A percentile compares a stretch with the other conserved stretches of the same genome.
Evolutionary conservation across 768 basidiomycete species (phyloP).

Genomic region (Termitomyces sp.): DNA sequence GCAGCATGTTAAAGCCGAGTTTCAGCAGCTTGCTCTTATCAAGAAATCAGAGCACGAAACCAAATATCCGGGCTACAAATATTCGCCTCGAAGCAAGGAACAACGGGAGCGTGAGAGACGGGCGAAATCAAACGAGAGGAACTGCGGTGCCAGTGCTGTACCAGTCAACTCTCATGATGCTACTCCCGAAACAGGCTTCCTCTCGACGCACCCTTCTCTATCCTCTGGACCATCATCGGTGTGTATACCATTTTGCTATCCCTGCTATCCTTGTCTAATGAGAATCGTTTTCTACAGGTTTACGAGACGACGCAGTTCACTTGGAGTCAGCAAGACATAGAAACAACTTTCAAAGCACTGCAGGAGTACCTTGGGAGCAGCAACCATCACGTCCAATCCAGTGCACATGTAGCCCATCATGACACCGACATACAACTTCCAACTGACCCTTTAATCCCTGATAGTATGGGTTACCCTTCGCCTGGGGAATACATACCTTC

Average conservation of each 20-base stretch:
- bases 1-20: constrained; percentile 1
- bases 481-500: neutral
- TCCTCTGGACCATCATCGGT: neutral
- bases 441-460: neutral
- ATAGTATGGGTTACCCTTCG: neutral
- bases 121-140: neutral
- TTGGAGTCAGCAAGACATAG: neutral
- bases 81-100: constrained; percentile 3
- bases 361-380: neutral
- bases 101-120: neutral
- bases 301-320: neutral
- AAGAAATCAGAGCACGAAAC: constrained; percentile 6
- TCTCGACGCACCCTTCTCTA: neutral
- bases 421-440: neutral
- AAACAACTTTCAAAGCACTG: neutral
- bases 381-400: neutral
- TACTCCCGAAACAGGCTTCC: neutral
- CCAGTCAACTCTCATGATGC: neutral
- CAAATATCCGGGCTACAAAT: constrained; percentile 5
- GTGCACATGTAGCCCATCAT: neutral
- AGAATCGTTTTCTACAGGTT: neutral
- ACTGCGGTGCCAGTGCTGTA: neutral
- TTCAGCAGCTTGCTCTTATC: neutral
- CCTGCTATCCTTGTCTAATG: neutral
- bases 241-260: neutral